A percentile compares a stretch with the other conserved stretches of the same genome.
Evolutionary conservation across 2,329 filamentous ascomycete genomes (phyloP).

Genomic region (Cadophora sp.): DNA sequence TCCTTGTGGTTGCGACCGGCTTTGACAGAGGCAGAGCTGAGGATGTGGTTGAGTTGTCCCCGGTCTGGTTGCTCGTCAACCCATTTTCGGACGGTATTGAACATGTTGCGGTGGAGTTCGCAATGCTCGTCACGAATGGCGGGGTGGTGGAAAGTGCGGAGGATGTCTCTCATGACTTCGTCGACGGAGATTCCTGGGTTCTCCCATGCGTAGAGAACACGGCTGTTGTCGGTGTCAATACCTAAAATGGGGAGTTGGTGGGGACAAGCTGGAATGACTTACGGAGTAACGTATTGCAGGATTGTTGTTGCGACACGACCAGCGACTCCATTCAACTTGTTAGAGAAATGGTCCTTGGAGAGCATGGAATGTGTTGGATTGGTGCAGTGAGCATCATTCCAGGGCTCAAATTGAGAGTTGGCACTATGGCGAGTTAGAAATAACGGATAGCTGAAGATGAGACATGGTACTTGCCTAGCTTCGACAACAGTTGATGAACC

Average conservation of each 20-base stretch:
- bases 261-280: slow-evolving; percentile 61
- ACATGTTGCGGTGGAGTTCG: slow-evolving; percentile 90
- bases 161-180: slow-evolving; percentile 81
- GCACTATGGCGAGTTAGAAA: slow-evolving; percentile 50
- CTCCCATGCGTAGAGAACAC: slow-evolving; percentile 92
- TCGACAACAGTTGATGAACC: slow-evolving; percentile 77
- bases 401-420: slow-evolving; percentile 79
- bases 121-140: slow-evolving; percentile 76
- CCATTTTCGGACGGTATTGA: slow-evolving; percentile 83
- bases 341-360: slow-evolving; percentile 85
- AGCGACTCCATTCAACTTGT: slow-evolving; percentile 78
- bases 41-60: slow-evolving; percentile 72
- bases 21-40: slow-evolving; percentile 84
- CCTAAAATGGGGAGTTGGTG: neutral
- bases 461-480: slow-evolving; percentile 51
- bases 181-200: slow-evolving; percentile 82
- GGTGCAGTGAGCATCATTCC: slow-evolving; percentile 76
- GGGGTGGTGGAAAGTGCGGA: slow-evolving; percentile 90
- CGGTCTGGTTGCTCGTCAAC: slow-evolving; percentile 72
- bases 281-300: slow-evolving; percentile 85
- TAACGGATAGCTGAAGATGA: neutral
- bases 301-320: slow-evolving; percentile 76
- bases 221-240: slow-evolving; percentile 51
- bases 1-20: slow-evolving; percentile 77
- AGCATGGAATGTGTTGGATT: slow-evolving; percentile 85